These are phyloP conservation scores for Ogataea pini DNA, from an alignment of 805 yeast species.

Conservation along the genomic window DNA sequence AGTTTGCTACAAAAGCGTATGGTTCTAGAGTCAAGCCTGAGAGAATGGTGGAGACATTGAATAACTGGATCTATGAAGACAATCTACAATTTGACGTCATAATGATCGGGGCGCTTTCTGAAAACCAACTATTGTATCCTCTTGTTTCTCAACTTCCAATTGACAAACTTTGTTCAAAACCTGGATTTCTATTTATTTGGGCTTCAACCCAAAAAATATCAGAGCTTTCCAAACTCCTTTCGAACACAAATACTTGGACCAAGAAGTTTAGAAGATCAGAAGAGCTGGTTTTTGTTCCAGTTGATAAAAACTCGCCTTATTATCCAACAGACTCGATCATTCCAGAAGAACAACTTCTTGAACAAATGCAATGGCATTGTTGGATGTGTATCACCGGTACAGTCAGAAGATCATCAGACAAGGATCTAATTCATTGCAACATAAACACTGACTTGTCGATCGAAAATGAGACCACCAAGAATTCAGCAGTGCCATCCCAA, in stretches of 20 bases:
- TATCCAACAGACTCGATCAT: slow-evolving; percentile 55
- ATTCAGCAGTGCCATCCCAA: slow-evolving; percentile 66
- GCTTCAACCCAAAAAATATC: slow-evolving; percentile 73
- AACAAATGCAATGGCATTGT: slow-evolving; percentile 90
- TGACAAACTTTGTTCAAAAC: slow-evolving; percentile 72
- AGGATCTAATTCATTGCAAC: slow-evolving; percentile 86
- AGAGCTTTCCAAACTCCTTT: slow-evolving; percentile 55
- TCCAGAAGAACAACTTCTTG: slow-evolving; percentile 52
- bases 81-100: slow-evolving; percentile 79
- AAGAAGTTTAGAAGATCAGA: slow-evolving; percentile 83
- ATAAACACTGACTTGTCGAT: slow-evolving; percentile 85
- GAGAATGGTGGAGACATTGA: slow-evolving; percentile 56
- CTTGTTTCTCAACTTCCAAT: slow-evolving; percentile 67
- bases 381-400: slow-evolving; percentile 98
- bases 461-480: slow-evolving; percentile 47
- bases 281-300: slow-evolving; percentile 80
- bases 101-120: slow-evolving; percentile 85
- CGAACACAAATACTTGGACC: slow-evolving; percentile 40
- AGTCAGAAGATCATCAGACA: slow-evolving; percentile 80
- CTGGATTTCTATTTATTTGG: slow-evolving; percentile 88
- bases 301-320: slow-evolving; percentile 62
- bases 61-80: slow-evolving; percentile 59
- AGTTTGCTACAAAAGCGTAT: slow-evolving; percentile 60
- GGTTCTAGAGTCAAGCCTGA: slow-evolving; percentile 59
- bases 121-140: slow-evolving; percentile 67